These are phyloP conservation scores for Coriaria nepalensis DNA, from an alignment of 306 rosid genomes.

Conservation along the genomic window DNA sequence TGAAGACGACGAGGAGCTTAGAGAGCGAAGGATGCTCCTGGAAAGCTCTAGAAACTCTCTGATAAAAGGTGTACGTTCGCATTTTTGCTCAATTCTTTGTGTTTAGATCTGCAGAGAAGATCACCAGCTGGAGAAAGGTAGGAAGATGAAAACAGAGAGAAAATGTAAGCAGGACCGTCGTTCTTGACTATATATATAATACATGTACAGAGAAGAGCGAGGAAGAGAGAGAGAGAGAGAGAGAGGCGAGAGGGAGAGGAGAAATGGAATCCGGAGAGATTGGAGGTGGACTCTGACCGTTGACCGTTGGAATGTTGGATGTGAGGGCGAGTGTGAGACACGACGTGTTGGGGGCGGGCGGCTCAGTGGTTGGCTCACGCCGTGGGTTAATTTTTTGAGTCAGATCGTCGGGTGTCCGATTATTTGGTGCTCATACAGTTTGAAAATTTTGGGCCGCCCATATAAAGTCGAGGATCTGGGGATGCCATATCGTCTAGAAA, in stretches of 20 bases:
- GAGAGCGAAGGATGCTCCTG: slow-evolving; percentile 35
- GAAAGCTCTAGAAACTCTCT: slow-evolving; percentile 37
- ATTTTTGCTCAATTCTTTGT: slow-evolving; percentile 12
- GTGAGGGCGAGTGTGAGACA: no score
- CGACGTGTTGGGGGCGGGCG: no score
- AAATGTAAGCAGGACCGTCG: no score
- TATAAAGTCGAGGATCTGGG: no score
- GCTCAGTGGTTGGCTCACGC: no score
- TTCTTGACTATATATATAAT: not conserved
- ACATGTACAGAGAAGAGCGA: not conserved
- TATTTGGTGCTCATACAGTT: no score
- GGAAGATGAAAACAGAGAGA: not conserved
- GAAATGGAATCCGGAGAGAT: not conserved
- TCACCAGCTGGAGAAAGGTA: slow-evolving; percentile 1
- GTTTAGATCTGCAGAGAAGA: slow-evolving; percentile 6
- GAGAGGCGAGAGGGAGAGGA: not conserved
- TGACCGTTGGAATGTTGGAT: no score
- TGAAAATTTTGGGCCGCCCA: no score
- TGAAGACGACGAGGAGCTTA: slow-evolving; percentile 45
- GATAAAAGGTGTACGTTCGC: slow-evolving; percentile 24
- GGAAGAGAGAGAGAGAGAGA: not conserved
- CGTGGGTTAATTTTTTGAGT: no score
- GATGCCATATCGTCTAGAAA: no score
- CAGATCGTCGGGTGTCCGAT: no score
- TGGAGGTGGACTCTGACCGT: no score